Conservation (phyloP, 768 basidiomycete genomes). For the Lactifluus hygrophoroides region DNA sequence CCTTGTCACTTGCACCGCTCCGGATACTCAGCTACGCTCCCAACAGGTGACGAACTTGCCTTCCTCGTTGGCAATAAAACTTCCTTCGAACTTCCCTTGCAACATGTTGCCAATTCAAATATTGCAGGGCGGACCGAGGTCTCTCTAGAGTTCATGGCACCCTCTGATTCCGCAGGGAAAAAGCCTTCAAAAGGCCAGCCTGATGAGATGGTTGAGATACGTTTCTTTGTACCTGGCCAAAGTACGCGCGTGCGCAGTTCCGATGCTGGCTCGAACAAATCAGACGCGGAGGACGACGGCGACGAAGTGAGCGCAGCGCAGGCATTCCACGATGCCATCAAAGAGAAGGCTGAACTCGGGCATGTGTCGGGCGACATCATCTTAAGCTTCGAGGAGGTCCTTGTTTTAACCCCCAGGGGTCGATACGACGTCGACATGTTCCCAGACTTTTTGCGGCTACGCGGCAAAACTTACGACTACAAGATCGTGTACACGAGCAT, state of each 20-base stretch:
- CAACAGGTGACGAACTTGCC: slow-evolving; percentile 77
- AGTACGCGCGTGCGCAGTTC: slow-evolving; percentile 49
- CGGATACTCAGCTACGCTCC: slow-evolving; percentile 3
- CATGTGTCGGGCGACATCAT: slow-evolving; percentile 88
- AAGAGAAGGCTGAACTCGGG: slow-evolving; percentile 92
- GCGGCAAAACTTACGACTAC: slow-evolving; percentile 99
- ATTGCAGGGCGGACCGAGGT: slow-evolving; percentile 97
- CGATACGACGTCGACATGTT: slow-evolving; percentile 99
- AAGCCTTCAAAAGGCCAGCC: slow-evolving; percentile 35
- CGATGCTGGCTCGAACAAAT: slow-evolving; percentile 66
- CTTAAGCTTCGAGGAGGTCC: slow-evolving; percentile 89
- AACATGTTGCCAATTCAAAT: slow-evolving; percentile 89
- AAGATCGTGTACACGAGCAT: slow-evolving; percentile 89
- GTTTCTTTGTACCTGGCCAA: slow-evolving; percentile 89
- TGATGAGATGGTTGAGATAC: slow-evolving; percentile 93
- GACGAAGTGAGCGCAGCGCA: slow-evolving; percentile 89
- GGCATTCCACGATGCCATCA: slow-evolving; percentile 92
- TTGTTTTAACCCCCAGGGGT: slow-evolving; percentile 92
- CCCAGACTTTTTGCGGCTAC: slow-evolving; percentile 83
- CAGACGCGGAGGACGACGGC: slow-evolving; percentile 59
- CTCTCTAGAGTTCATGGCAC: slow-evolving; percentile 84
- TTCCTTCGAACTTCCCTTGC: slow-evolving; percentile 83
- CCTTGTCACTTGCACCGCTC: neutral
- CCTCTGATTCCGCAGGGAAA: slow-evolving; percentile 38
- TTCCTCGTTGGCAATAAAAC: slow-evolving; percentile 85